phyloP scores from a whole-genome alignment of 2,329 filamentous ascomycete species.

The Pyrenophora tritici-repentis region DNA sequence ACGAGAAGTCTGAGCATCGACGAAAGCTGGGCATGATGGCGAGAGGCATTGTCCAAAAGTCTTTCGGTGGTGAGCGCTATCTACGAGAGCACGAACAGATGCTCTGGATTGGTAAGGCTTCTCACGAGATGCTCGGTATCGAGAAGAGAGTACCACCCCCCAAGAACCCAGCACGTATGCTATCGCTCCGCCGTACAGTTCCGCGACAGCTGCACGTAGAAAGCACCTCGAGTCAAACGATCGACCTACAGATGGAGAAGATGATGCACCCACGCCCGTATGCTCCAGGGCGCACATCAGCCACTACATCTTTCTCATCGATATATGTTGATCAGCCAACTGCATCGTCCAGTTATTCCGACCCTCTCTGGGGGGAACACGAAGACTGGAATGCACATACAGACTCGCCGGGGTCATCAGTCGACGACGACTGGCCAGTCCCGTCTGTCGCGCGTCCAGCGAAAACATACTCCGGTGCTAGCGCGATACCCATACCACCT shows the following conservation, averaged over 20 bases:
- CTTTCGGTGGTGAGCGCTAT: constrained; percentile 64
- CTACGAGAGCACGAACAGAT: constrained; percentile 65
- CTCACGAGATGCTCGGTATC: constrained; percentile 42
- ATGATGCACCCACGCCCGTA: constrained; percentile 44
- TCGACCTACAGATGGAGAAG: constrained; percentile 43
- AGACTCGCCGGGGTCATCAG: constrained; percentile 25
- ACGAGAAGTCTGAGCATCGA: constrained; percentile 62
- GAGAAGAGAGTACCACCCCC: constrained; percentile 34
- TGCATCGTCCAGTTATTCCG: constrained; percentile 23
- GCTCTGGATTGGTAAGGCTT: constrained; percentile 47
- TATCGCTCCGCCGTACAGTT: constrained; percentile 24
- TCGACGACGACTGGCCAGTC: constrained; percentile 19
- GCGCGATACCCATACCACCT: constrained; percentile 1
- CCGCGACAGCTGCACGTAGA: constrained; percentile 14
- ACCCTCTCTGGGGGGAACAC: constrained; percentile 23
- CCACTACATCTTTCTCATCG: constrained; percentile 40
- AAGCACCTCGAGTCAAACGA: constrained; percentile 29
- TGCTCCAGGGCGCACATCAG: constrained; percentile 27
- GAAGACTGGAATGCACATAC: constrained; percentile 28
- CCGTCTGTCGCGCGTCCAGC: constrained; percentile 17
- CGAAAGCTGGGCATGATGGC: constrained; percentile 64
- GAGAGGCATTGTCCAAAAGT: constrained; percentile 62
- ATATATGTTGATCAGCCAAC: constrained; percentile 38
- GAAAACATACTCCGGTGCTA: constrained; percentile 12
- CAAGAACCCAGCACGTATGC: constrained; percentile 36